phyloP scores from a whole-genome alignment of 1,139 yeast species.

The Pichia sp. region DNA sequence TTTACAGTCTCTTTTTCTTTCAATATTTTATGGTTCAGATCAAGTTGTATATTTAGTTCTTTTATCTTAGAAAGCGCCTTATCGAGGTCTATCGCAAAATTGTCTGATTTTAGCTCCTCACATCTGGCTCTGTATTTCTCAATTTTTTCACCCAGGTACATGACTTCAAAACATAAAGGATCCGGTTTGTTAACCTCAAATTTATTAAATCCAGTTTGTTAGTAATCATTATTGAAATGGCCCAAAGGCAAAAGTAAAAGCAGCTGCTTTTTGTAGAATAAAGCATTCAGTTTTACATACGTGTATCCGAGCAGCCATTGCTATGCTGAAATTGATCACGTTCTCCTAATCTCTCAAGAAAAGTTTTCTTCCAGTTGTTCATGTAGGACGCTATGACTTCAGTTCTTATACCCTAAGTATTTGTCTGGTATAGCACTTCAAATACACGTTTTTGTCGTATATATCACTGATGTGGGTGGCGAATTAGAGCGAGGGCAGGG shows the following conservation, averaged over 20 bases:
- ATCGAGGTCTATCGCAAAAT: conserved; percentile 15
- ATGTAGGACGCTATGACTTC: not conserved
- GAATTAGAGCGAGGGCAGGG: not conserved
- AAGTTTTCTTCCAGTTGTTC: conserved; percentile 21
- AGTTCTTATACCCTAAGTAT: too few species aligned
- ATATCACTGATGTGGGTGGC: not conserved
- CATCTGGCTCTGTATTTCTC: conserved; percentile 1
- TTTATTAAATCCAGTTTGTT: not conserved
- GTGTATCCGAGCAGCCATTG: conserved; percentile 6
- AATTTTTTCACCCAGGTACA: conserved; percentile 4
- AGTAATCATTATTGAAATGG: not conserved
- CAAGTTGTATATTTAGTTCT: conserved; percentile 10
- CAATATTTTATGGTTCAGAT: conserved; percentile 5
- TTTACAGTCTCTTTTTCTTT: conserved; percentile 17
- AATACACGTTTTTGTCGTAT: too few species aligned
- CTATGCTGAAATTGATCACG: conserved; percentile 22
- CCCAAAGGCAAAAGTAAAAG: too few species aligned
- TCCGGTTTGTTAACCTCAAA: too few species aligned
- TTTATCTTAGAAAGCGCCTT: conserved; percentile 14
- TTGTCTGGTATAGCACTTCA: too few species aligned
- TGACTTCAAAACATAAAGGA: not conserved
- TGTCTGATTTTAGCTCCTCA: conserved; percentile 5
- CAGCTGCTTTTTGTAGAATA: too few species aligned
- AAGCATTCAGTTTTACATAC: not conserved
- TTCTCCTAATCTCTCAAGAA: conserved; percentile 20